These are phyloP conservation scores for Lecanosticta acicola DNA, from an alignment of 2,329 filamentous ascomycete species.

Conservation along the genomic window DNA sequence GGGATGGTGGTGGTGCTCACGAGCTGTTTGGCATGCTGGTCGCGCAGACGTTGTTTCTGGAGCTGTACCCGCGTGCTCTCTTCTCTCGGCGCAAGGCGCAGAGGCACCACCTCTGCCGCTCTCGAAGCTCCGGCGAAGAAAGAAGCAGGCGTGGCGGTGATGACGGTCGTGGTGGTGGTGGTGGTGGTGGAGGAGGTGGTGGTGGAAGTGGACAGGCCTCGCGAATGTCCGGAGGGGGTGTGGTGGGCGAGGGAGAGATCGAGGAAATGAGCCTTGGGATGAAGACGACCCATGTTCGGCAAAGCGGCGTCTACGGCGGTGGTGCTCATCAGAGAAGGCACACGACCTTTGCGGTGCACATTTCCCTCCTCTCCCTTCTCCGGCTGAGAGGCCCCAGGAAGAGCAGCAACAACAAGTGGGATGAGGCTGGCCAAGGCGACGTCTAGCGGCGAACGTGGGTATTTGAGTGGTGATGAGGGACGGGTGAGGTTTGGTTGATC, in stretches of 20 bases:
- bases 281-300: conserved; percentile 17
- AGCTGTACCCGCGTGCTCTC: conserved; percentile 29
- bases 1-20: conserved; percentile 27
- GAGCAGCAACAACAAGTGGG: too few relatives aligned
- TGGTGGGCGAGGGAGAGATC: conserved; percentile 22
- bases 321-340: background rate
- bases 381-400: too few relatives aligned
- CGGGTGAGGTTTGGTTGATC: conserved; percentile 2
- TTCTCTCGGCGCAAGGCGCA: conserved; percentile 20
- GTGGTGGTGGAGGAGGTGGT: conserved; percentile 5
- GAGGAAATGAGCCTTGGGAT: conserved; percentile 19
- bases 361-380: too few relatives aligned
- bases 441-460: conserved; percentile 14
- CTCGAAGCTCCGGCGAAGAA: conserved; percentile 6
- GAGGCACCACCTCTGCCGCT: conserved; percentile 12
- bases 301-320: conserved; percentile 2
- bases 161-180: conserved; percentile 10
- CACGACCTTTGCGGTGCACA: conserved; percentile 1
- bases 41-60: conserved; percentile 26
- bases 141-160: conserved; percentile 1
- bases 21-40: conserved; percentile 21
- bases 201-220: too few relatives aligned
- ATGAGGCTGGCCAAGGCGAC: too few relatives aligned
- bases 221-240: too few relatives aligned
- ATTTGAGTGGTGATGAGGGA: conserved; percentile 14